Percentiles rank a stretch among this genome's conserved stretches.
phyloP scores from a whole-genome alignment of 2,329 filamentous ascomycete genomes.

The Trichocomaceae sp. region DNA sequence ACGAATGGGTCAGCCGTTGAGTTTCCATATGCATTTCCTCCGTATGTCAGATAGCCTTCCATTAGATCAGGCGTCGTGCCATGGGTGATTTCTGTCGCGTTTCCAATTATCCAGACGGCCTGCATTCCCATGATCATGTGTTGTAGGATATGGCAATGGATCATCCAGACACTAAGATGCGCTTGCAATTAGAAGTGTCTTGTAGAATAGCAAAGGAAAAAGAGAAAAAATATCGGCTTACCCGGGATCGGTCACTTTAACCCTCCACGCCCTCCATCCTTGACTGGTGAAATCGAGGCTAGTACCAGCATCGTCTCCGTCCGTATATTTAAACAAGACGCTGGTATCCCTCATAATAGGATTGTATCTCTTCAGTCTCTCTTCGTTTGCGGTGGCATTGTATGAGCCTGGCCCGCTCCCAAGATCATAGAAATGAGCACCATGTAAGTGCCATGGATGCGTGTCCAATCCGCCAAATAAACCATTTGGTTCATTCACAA shows the following conservation, averaged over 20 bases:
- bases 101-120: conserved; percentile 42
- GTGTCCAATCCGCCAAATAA: conserved; percentile 26
- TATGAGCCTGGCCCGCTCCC: conserved; percentile 44
- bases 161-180: conserved; percentile 37
- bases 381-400: conserved; percentile 38
- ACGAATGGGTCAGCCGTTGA: conserved; percentile 17
- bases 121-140: conserved; percentile 47
- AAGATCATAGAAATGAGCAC: conserved; percentile 41
- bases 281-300: conserved; percentile 30
- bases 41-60: conserved; percentile 40
- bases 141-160: conserved; percentile 46
- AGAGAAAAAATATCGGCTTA: neutral
- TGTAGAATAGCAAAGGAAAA: no score
- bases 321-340: conserved; percentile 50
- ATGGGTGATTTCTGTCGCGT: conserved; percentile 33
- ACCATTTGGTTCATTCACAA: conserved; percentile 31
- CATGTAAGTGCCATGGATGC: conserved; percentile 45
- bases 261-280: conserved; percentile 56
- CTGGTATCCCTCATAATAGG: conserved; percentile 45
- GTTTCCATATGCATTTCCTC: conserved; percentile 40
- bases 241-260: conserved; percentile 48
- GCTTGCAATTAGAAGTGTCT: neutral
- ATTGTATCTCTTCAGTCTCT: conserved; percentile 30
- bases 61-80: conserved; percentile 26
- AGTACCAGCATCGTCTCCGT: conserved; percentile 31